Conservation (phyloP, 225 moss, liverwort and hornwort species). For the Climacium dendroides region DNA sequence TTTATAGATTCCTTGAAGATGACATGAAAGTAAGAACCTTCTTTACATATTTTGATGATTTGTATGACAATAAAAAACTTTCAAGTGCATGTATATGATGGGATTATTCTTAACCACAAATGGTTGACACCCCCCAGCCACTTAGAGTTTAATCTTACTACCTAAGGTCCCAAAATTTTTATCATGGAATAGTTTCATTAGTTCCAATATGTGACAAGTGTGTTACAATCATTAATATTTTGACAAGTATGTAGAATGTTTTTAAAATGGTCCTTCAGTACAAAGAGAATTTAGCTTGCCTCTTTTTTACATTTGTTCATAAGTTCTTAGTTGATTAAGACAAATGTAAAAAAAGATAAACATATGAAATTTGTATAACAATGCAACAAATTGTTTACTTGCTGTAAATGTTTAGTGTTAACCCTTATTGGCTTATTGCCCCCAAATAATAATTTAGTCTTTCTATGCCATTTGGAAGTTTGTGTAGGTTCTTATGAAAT, state of each 20-base stretch:
- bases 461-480: too few species aligned
- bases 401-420: neutral
- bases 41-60: neutral
- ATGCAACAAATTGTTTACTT: neutral
- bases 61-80: neutral
- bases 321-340: neutral
- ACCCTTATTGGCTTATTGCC: too few species aligned
- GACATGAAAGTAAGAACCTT: neutral
- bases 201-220: neutral
- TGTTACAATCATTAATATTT: neutral
- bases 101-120: rapidly evolving
- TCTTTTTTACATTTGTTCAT: rapidly evolving
- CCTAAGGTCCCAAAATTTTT: neutral
- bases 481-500: too few species aligned
- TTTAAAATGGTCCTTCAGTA: neutral
- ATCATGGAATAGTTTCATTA: neutral
- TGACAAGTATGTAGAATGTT: neutral
- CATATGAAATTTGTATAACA: neutral
- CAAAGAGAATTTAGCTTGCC: rapidly evolving
- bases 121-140: rapidly evolving
- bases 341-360: neutral
- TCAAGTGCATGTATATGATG: neutral
- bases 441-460: too few species aligned
- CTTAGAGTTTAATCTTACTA: neutral
- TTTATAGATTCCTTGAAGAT: neutral